Base-by-base conservation (phyloP, 805 yeast genomes). In the Candida silvatica region DNA sequence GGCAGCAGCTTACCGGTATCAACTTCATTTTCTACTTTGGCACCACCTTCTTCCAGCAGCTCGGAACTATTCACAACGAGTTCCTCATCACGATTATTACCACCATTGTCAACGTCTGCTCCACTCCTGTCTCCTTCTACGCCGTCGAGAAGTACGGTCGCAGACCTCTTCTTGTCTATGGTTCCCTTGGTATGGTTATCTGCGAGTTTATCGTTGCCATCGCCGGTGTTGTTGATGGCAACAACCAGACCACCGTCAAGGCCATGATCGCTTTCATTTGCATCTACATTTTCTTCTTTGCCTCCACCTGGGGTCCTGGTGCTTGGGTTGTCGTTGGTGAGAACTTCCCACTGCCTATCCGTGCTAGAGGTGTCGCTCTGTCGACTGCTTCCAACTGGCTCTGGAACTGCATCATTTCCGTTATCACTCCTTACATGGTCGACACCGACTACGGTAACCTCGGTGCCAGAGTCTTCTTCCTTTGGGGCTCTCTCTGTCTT, bases 241-340 rank as follows among this genome's bases (percentile, higher is more conserved):
- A 61, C 40, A 71, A 66, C 8, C 74, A 80, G 82, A 75, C 80
- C 47, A 65, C 67, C 44, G 62, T 78, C 35, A 69, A 84, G 4
- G 62, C 60, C 14, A 53, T 58, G 58, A 51, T 59, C 41, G 38
- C 62, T 8, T 67, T 73, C 49, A 62, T 71, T 37, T 77, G 84
- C 58, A 48, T 77, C 32, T 80, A 67, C 59, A 73, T 80, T 38
- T 62, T 74, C 57, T 71, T 65, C 50, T 80, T 80, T 53, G 87
- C 87, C 4, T 66, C 75, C 17, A 74, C 85, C 5, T 76, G 84
- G 78, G 86, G 84, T 24, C 84, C 86, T 34, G 76, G 77, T 43
- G 72, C 76, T 26, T 79, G 71, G 59, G 76, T 76, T 34, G 67
- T 79, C 38, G 72, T 78, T 18, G 70, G 83, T 29, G 88, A 80